Percentiles rank a stretch among this genome's conserved stretches.
Evolutionary conservation across 2,329 filamentous ascomycete genomes (phyloP).

Genomic region (Epichloe scottii): DNA sequence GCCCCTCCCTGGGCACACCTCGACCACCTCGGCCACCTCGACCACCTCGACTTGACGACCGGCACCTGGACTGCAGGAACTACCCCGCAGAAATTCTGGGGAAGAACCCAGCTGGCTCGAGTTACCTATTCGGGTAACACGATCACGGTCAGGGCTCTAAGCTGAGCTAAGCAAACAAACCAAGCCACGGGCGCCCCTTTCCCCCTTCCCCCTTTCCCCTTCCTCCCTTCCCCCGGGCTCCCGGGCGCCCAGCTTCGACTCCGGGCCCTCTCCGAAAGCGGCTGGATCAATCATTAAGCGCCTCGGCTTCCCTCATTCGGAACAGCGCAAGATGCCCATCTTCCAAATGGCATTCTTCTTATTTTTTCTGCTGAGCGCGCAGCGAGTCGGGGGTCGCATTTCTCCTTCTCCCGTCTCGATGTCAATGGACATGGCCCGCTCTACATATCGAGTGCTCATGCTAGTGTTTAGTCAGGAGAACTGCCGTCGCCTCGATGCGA

Average conservation of each 20-base stretch:
- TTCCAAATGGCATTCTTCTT: neutral
- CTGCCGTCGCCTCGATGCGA: neutral
- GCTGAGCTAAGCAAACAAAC: too few relatives aligned
- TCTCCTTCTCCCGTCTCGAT: too few relatives aligned
- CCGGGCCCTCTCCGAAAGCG: neutral
- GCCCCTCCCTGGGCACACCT: too few relatives aligned
- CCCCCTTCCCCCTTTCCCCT: too few relatives aligned
- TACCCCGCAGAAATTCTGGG: constrained; percentile 5
- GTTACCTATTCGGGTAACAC: constrained; percentile 7
- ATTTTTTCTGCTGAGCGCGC: too few relatives aligned
- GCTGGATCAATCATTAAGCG: neutral
- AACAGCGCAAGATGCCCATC: neutral
- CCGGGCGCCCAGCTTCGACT: too few relatives aligned
- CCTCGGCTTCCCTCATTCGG: constrained; percentile 1
- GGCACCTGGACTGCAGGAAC: neutral
- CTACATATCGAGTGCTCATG: too few relatives aligned
- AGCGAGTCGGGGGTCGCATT: too few relatives aligned
- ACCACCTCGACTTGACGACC: neutral
- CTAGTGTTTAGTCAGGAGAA: neutral
- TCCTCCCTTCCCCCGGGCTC: too few relatives aligned
- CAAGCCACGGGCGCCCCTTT: too few relatives aligned
- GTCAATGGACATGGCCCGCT: too few relatives aligned
- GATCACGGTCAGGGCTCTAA: neutral
- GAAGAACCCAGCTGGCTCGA: constrained; percentile 4
- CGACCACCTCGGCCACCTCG: neutral